Conservation (phyloP, 1,139 yeast genomes). For the Pichia sp. region DNA sequence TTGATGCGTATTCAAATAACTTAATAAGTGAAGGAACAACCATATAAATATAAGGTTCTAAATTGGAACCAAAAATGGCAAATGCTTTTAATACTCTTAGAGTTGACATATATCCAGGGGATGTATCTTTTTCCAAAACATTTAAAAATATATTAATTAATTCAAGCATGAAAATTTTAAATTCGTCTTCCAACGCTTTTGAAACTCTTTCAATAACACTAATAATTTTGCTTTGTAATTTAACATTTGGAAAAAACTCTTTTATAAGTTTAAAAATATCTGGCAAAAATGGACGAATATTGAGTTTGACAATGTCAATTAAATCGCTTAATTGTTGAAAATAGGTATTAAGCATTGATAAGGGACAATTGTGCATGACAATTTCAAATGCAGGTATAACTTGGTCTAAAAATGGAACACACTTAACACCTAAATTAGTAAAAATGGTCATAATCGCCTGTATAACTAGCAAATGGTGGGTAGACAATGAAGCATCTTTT, state of each 20-base stretch:
- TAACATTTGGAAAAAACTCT: constrained; percentile 63
- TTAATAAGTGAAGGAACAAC: constrained; percentile 79
- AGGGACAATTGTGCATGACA: constrained; percentile 82
- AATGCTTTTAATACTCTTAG: constrained; percentile 76
- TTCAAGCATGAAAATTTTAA: constrained; percentile 74
- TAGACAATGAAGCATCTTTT: constrained; percentile 75
- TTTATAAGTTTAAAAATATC: constrained; percentile 73
- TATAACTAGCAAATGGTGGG: constrained; percentile 85
- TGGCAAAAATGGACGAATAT: constrained; percentile 74
- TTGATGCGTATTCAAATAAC: constrained; percentile 61
- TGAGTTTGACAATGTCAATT: constrained; percentile 80
- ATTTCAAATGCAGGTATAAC: constrained; percentile 82
- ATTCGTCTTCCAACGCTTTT: constrained; percentile 84
- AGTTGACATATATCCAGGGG: constrained; percentile 59
- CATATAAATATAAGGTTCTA: constrained; percentile 84
- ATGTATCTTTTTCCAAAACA: constrained; percentile 72
- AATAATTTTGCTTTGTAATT: constrained; percentile 73
- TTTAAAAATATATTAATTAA: constrained; percentile 70
- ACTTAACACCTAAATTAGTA: constrained; percentile 79
- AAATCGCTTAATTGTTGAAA: constrained; percentile 83
- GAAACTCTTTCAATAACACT: constrained; percentile 80
- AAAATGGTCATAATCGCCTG: constrained; percentile 90
- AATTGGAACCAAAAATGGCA: constrained; percentile 81
- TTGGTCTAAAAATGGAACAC: constrained; percentile 80
- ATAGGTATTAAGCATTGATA: constrained; percentile 77